Percentiles rank a stretch among this genome's conserved stretches.
Evolutionary conservation across 345 rosid genomes (phyloP).

Genomic region (Microthlaspi erraticum): DNA sequence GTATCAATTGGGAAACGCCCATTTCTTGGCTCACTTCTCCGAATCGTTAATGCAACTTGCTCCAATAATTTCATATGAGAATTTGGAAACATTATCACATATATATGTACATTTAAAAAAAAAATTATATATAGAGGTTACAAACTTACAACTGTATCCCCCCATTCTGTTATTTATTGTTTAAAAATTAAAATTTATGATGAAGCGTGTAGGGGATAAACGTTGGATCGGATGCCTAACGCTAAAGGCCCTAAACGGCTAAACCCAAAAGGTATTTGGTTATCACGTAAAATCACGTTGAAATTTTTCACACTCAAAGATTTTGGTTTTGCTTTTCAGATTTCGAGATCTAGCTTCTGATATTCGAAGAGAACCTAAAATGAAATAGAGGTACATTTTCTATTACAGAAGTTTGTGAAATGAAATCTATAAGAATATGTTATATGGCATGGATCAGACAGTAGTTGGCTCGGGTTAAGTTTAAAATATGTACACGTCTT

Average conservation of each 20-base stretch:
- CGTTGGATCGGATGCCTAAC: no score
- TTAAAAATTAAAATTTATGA: background rate
- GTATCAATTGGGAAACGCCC: conserved; percentile 18
- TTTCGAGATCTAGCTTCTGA: no score
- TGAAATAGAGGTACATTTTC: no score
- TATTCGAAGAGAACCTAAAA: no score
- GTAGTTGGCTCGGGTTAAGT: no score
- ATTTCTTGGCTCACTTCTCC: conserved; percentile 23
- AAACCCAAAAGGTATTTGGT: no score
- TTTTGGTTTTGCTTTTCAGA: background rate
- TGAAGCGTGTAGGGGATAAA: background rate
- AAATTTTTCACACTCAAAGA: background rate
- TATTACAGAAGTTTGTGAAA: no score
- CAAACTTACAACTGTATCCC: conserved; percentile 19
- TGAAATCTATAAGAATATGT: no score
- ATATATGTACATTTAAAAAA: background rate
- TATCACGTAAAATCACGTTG: no score
- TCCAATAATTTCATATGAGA: conserved; percentile 28
- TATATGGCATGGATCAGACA: no score
- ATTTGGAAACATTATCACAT: conserved; percentile 32
- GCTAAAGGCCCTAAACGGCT: no score
- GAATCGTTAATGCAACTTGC: conserved; percentile 32
- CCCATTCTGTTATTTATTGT: conserved; percentile 1
- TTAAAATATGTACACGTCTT: no score
- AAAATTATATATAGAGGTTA: background rate